These are phyloP conservation scores for Rhipidocladum racemiflorum DNA, from an alignment of 176 grass and related monocot species.

Conservation along the genomic window DNA sequence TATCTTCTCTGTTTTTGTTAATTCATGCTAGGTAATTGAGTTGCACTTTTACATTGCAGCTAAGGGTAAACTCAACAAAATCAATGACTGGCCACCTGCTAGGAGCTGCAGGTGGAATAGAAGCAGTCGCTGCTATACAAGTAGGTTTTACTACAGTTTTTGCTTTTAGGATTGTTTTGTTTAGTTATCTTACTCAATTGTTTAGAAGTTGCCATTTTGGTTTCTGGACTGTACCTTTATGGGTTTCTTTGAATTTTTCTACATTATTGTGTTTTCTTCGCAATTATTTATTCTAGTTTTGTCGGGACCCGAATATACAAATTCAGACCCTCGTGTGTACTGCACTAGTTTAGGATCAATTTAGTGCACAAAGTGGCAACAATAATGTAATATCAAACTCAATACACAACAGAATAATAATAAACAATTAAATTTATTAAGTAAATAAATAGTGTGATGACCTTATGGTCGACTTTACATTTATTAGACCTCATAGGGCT, in stretches of 20 bases:
- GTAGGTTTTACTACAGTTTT: conserved; percentile 11
- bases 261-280: not conserved
- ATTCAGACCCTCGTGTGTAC: too few relatives aligned
- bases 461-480: too few relatives aligned
- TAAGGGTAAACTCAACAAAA: conserved; percentile 94
- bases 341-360: too few relatives aligned
- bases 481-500: too few relatives aligned
- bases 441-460: too few relatives aligned
- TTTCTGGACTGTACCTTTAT: conserved; percentile 10
- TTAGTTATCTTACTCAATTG: conserved; percentile 6
- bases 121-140: conserved; percentile 91
- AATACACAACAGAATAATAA: too few relatives aligned
- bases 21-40: conserved; percentile 22
- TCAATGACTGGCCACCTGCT: conserved; percentile 97
- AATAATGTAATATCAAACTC: too few relatives aligned
- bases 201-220: not conserved
- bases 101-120: conserved; percentile 88
- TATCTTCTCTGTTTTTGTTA: not conserved
- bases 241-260: conserved; percentile 7
- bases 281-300: not conserved
- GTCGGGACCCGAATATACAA: too few relatives aligned
- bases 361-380: too few relatives aligned
- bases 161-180: not conserved
- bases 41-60: conserved; percentile 46
- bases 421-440: too few relatives aligned